Evolutionary conservation across 2,329 filamentous ascomycete species (phyloP), one percentile per base, ranked within the genome.

Genomic region (Claviceps sorghi): DNA sequence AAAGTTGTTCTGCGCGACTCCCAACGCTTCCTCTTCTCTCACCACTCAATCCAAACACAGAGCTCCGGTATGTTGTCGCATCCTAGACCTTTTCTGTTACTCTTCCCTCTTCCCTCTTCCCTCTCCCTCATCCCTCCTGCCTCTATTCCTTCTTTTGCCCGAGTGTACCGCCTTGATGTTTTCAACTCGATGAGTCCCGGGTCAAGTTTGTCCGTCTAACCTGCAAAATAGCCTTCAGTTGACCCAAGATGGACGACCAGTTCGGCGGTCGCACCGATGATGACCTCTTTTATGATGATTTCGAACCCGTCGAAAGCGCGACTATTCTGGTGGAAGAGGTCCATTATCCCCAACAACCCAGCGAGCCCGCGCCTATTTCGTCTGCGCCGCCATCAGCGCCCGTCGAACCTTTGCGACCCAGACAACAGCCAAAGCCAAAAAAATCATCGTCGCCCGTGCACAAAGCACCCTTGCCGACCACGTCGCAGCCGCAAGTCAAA

Each of bases 281-380:
- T 58, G 78, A 80, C 60, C 71, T 82, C 54, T 82, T 82, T 61
- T 74, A 75, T 55, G 79, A 82, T 58, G 78, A 82, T 59, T 79
- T 81, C 54, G 78, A 81, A 62, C 77, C 77, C 8, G 71, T 79
- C 49, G 64, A 70, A 42, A 64, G 64, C 56, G 62, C 66, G 46
- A 53, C 64, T 5, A 58, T 67, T 22, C 56, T 64, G 22, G 54
- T 59, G n/a, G 49, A 59, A 43, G 58, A 60, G 40, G 30, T 54
- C 2, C 47, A 49, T 30, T 38, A 22, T n/a, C 19, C 41, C 51
- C 52, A 53, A n/a, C 43, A 60, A 29, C 54, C 49, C 32, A 49
- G 57, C 34, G 59, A 57, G 9, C 55, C 58, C 29, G 54, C 49
- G 21, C 49, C 56, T 17, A 57, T 54, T 21, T 53, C 38, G 22